A percentile compares a stretch with the other conserved stretches of the same genome.
phyloP scores from a whole-genome alignment of 2,329 filamentous ascomycete species.

The Tolypocladium endophyticum region DNA sequence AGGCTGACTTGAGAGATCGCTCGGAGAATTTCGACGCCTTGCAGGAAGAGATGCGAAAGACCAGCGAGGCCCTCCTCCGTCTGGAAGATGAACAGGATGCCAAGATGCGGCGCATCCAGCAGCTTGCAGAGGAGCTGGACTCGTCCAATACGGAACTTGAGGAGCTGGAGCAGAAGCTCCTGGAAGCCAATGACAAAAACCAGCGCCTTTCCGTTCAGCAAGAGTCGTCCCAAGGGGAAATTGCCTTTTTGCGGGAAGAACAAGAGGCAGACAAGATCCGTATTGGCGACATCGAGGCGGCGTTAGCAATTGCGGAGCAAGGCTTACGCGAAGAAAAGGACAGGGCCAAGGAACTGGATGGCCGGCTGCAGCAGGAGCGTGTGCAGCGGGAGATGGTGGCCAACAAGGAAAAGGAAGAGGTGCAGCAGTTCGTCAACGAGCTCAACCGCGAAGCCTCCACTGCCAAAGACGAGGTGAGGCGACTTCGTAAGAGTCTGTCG shows the following conservation, averaged over 20 bases:
- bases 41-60: slow-evolving; percentile 84
- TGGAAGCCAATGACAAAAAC: slow-evolving; percentile 78
- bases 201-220: slow-evolving; percentile 82
- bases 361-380: slow-evolving; percentile 68
- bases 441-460: slow-evolving; percentile 74
- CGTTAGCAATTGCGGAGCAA: slow-evolving; percentile 68
- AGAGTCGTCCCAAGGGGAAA: slow-evolving; percentile 86
- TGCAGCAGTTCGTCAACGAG: slow-evolving; percentile 86
- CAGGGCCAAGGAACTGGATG: slow-evolving; percentile 58
- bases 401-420: slow-evolving; percentile 84
- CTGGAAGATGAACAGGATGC: slow-evolving; percentile 83
- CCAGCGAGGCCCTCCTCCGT: slow-evolving; percentile 76
- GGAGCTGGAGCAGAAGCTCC: slow-evolving; percentile 70
- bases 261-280: slow-evolving; percentile 97
- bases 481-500: slow-evolving; percentile 71
- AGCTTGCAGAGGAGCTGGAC: slow-evolving; percentile 71
- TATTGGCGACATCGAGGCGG: slow-evolving; percentile 85
- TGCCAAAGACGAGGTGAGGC: slow-evolving; percentile 77
- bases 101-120: slow-evolving; percentile 68
- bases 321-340: slow-evolving; percentile 79
- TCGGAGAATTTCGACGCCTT: slow-evolving; percentile 85
- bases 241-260: slow-evolving; percentile 90
- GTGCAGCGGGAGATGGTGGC: slow-evolving; percentile 80
- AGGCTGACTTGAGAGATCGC: slow-evolving; percentile 62
- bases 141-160: slow-evolving; percentile 83